Evolutionary conservation across 1,284 basidiomycete species (phyloP).

Genomic region (Ganoderma sinense): DNA sequence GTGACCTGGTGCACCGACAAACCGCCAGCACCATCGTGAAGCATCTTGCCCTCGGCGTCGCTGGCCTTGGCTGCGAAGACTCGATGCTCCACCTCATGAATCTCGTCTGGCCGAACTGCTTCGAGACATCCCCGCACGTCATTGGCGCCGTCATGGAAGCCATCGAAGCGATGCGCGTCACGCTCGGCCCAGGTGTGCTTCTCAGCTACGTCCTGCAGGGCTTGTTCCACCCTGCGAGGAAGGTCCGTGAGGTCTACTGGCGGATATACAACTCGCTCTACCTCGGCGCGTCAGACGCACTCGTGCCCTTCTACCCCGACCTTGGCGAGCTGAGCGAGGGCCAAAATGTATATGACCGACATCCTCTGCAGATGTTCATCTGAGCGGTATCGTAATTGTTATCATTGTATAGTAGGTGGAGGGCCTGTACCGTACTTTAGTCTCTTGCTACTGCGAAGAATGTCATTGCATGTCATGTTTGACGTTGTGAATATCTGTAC

Average conservation of each 20-base stretch:
- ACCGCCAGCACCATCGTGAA: slow-evolving; percentile 99
- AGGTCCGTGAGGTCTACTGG: slow-evolving; percentile 97
- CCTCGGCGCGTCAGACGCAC: slow-evolving; percentile 86
- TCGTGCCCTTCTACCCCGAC: slow-evolving; percentile 96
- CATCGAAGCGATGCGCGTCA: slow-evolving; percentile 96
- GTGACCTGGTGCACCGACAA: slow-evolving; percentile 97
- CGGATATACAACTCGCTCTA: slow-evolving; percentile 92
- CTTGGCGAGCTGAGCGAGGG: slow-evolving; percentile 87
- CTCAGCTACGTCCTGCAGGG: slow-evolving; percentile 93
- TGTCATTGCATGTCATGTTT: background rate
- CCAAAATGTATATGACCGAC: slow-evolving; percentile 88
- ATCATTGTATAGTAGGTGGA: slow-evolving; percentile 27
- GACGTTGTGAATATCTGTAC: background rate
- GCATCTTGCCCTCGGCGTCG: slow-evolving; percentile 96
- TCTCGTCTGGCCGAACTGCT: slow-evolving; percentile 98
- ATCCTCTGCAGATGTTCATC: slow-evolving; percentile 85
- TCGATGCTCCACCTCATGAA: slow-evolving; percentile 98
- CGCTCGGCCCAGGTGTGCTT: slow-evolving; percentile 92
- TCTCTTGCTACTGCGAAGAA: slow-evolving; percentile 3
- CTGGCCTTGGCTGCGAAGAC: slow-evolving; percentile 97
- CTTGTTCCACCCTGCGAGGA: slow-evolving; percentile 94
- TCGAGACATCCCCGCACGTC: slow-evolving; percentile 98
- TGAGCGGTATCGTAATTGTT: slow-evolving; percentile 42
- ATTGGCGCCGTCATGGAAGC: slow-evolving; percentile 98
- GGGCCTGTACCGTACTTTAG: slow-evolving; percentile 15